These are phyloP conservation scores for Peronospora tabacina DNA, from an alignment of 352 stramenopile genomes.

Conservation along the genomic window DNA sequence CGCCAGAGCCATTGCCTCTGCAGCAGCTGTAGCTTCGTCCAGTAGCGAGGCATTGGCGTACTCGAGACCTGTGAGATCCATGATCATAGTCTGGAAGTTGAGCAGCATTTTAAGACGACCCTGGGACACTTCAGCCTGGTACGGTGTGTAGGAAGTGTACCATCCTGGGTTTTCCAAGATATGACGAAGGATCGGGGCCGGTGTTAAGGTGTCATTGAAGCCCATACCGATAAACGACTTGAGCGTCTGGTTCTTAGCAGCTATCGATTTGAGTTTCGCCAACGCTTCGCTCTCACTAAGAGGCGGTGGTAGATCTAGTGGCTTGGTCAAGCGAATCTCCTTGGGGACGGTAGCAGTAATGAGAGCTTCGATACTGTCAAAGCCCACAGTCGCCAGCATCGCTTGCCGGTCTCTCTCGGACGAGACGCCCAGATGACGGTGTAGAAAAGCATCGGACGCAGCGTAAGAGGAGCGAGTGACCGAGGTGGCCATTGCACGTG, in stretches of 20 bases:
- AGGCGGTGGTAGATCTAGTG: slow-evolving; percentile 56
- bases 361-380: slow-evolving; percentile 90
- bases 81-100: slow-evolving; percentile 99
- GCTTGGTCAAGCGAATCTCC: slow-evolving; percentile 81
- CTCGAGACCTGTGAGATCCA: slow-evolving; percentile 93
- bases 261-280: slow-evolving; percentile 83
- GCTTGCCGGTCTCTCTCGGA: slow-evolving; percentile 75
- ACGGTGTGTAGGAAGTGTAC: slow-evolving; percentile 98
- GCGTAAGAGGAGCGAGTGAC: slow-evolving; percentile 23
- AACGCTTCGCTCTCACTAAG: slow-evolving; percentile 92
- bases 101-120: slow-evolving; percentile 98
- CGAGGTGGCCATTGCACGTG: slow-evolving; percentile 13
- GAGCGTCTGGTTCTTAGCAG: slow-evolving; percentile 92
- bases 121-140: slow-evolving; percentile 99
- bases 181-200: slow-evolving; percentile 94
- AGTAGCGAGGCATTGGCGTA: slow-evolving; percentile 97
- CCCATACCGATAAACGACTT: slow-evolving; percentile 98
- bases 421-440: slow-evolving; percentile 83
- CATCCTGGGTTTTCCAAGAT: slow-evolving; percentile 98
- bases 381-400: slow-evolving; percentile 93
- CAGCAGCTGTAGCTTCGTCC: slow-evolving; percentile 97
- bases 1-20: slow-evolving; percentile 97
- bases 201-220: slow-evolving; percentile 96
- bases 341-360: slow-evolving; percentile 91
- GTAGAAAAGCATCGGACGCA: slow-evolving; percentile 56